Percentiles rank a stretch among this genome's conserved stretches.
Conservation (phyloP, 257 asterid species). For the Salvia splendens region DNA sequence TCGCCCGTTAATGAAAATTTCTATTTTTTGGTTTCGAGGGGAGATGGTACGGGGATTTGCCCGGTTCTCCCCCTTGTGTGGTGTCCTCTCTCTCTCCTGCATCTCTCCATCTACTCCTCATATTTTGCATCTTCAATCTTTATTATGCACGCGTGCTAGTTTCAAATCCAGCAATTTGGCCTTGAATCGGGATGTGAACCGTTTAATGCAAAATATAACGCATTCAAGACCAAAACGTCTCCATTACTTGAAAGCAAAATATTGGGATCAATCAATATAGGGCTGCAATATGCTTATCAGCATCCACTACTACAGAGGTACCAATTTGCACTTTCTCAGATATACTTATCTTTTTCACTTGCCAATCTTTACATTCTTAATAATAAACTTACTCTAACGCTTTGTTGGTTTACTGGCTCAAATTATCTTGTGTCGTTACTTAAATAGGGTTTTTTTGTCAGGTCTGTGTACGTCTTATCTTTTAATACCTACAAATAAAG, state of each 20-base stretch:
- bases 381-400: too few relatives aligned
- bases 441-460: too few relatives aligned
- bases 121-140: not conserved
- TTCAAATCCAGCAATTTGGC: not conserved
- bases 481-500: too few relatives aligned
- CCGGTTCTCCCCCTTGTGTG: conserved; percentile 47
- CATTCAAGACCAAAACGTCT: not conserved
- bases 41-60: conserved; percentile 59
- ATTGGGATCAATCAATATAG: not conserved
- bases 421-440: too few relatives aligned
- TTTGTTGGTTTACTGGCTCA: not conserved
- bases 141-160: not conserved
- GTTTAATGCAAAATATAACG: too few relatives aligned
- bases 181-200: not conserved
- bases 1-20: conserved; percentile 37
- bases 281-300: not conserved
- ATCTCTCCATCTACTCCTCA: not conserved
- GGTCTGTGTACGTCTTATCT: too few relatives aligned
- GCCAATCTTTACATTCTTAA: not conserved
- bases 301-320: conserved; percentile 28
- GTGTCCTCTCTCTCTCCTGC: conserved; percentile 26
- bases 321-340: not conserved
- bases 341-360: too few relatives aligned
- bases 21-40: conserved; percentile 38
- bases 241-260: too few relatives aligned